phyloP scores from a whole-genome alignment of 805 yeast species.

The Candida oleophila region DNA sequence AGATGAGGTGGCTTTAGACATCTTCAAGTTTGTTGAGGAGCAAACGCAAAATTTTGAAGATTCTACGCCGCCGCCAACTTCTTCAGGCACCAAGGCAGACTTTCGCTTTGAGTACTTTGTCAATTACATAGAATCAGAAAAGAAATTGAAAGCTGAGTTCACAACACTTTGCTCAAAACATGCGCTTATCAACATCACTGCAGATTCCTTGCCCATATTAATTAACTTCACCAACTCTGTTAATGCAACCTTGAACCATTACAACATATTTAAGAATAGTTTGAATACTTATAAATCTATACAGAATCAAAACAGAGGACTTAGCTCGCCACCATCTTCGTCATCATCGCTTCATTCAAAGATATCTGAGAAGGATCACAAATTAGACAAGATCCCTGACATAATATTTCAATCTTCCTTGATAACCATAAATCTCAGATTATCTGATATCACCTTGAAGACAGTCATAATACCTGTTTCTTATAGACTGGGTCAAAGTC shows the following conservation, averaged over 20 bases:
- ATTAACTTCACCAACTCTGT: slow-evolving; percentile 24
- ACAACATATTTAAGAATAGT: slow-evolving; percentile 11
- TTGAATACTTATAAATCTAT: slow-evolving; percentile 7
- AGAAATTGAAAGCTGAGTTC: slow-evolving; percentile 20
- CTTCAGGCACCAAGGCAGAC: slow-evolving; percentile 38
- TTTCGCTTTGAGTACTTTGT: slow-evolving; percentile 50
- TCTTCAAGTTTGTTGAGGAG: slow-evolving; percentile 21
- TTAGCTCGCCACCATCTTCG: not conserved
- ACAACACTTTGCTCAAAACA: slow-evolving; percentile 47
- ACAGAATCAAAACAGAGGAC: not conserved
- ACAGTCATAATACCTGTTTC: slow-evolving; percentile 44
- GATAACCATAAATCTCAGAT: slow-evolving; percentile 21
- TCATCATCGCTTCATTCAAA: not conserved
- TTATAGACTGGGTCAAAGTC: slow-evolving; percentile 32
- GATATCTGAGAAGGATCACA: not conserved
- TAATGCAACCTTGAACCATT: slow-evolving; percentile 21
- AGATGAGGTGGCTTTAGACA: slow-evolving; percentile 17
- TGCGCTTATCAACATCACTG: slow-evolving; percentile 24
- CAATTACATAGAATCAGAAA: slow-evolving; percentile 10
- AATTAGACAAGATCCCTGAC: not conserved
- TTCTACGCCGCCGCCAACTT: not conserved
- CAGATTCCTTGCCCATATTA: slow-evolving; percentile 21
- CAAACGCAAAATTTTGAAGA: not conserved
- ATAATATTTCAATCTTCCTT: slow-evolving; percentile 41
- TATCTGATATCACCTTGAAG: slow-evolving; percentile 19